These are phyloP conservation scores for Fusarium humuli DNA, from an alignment of 2,329 filamentous ascomycete species.

Conservation along the genomic window DNA sequence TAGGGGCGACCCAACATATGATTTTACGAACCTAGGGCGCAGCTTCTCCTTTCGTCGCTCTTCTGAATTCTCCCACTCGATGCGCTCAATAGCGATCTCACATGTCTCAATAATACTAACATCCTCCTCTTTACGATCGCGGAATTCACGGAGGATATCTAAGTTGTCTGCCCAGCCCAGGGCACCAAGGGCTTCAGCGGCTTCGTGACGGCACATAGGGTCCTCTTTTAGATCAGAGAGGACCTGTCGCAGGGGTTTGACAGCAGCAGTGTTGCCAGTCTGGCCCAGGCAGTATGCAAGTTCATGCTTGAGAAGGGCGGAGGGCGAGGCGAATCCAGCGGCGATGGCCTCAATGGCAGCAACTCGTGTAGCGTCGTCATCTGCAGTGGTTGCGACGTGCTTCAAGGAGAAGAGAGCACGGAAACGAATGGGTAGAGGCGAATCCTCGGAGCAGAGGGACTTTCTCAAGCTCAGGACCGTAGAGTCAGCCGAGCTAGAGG, in stretches of 20 bases:
- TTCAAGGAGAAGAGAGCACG: conserved; percentile 98
- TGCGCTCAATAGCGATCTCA: conserved; percentile 93
- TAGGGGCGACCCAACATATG: conserved; percentile 32
- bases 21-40: conserved; percentile 75
- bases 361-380: conserved; percentile 68
- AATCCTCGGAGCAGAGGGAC: conserved; percentile 81
- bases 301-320: conserved; percentile 94
- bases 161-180: conserved; percentile 81
- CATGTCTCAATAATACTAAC: conserved; percentile 93
- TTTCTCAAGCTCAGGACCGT: conserved; percentile 75
- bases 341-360: conserved; percentile 83
- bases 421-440: conserved; percentile 88
- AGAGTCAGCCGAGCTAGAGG: conserved; percentile 44
- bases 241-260: conserved; percentile 77
- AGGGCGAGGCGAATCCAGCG: conserved; percentile 84
- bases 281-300: conserved; percentile 97
- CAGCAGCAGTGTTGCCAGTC: conserved; percentile 80
- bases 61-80: conserved; percentile 90
- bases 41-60: conserved; percentile 79
- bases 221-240: conserved; percentile 85
- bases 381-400: conserved; percentile 79
- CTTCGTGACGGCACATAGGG: conserved; percentile 95
- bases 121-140: conserved; percentile 80
- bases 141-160: conserved; percentile 76
- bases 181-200: conserved; percentile 92